Conservation (phyloP, 164 flowering plant genomes). For the Magnolia officinalis region DNA sequence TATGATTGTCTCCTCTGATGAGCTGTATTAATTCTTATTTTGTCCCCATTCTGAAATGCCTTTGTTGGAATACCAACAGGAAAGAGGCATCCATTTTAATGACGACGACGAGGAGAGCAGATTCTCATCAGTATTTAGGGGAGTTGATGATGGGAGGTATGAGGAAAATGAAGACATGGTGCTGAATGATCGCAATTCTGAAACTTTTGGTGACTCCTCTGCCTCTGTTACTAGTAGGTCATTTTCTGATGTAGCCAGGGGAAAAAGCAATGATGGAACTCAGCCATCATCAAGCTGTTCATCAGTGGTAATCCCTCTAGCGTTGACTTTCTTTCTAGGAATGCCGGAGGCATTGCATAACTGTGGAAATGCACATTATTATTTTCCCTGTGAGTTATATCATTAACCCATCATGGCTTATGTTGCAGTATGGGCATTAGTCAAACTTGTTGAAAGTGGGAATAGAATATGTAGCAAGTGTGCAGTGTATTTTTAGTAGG, state of each 20-base stretch:
- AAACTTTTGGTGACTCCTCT: slow-evolving; percentile 68
- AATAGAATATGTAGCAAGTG: too few relatives aligned
- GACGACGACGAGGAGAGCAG: slow-evolving; percentile 85
- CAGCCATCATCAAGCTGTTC: slow-evolving; percentile 43
- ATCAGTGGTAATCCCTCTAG: slow-evolving; percentile 32
- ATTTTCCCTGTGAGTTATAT: background rate
- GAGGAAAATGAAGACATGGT: slow-evolving; percentile 56
- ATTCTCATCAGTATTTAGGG: slow-evolving; percentile 75
- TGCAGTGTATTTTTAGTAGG: too few relatives aligned
- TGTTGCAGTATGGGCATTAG: background rate
- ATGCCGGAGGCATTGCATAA: background rate
- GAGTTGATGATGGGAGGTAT: slow-evolving; percentile 60
- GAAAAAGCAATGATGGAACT: slow-evolving; percentile 43
- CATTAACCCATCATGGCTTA: background rate
- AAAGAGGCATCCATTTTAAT: slow-evolving; percentile 59
- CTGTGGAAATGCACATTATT: background rate
- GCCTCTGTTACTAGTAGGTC: slow-evolving; percentile 32
- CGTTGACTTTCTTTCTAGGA: background rate
- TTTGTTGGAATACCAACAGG: slow-evolving; percentile 42
- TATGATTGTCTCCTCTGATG: background rate
- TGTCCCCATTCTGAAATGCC: background rate
- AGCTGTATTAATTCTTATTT: slow-evolving; percentile 10
- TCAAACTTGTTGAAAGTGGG: too few relatives aligned
- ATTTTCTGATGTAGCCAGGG: slow-evolving; percentile 32
- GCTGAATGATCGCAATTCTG: slow-evolving; percentile 50